phyloP scores from a whole-genome alignment of 768 basidiomycete species.

The Tylopilus intermedius region DNA sequence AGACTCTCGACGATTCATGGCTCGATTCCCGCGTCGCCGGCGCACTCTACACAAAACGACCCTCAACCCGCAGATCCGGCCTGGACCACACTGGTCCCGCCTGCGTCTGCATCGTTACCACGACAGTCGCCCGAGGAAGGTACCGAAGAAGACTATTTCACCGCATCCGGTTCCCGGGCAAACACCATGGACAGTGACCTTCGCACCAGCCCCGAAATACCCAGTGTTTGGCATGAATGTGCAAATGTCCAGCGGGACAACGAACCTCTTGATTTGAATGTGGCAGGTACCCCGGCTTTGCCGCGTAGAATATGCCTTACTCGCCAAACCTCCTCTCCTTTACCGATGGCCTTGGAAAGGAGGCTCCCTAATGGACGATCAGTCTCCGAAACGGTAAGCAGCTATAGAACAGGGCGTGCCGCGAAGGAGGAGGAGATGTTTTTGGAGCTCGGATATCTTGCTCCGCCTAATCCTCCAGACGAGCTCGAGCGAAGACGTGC shows the following conservation, averaged over 20 bases:
- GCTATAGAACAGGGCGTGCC: slow-evolving; percentile 41
- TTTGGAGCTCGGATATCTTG: slow-evolving; percentile 59
- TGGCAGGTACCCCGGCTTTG: slow-evolving; percentile 42
- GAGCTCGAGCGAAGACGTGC: slow-evolving; percentile 80
- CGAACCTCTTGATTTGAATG: slow-evolving; percentile 27
- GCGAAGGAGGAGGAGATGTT: slow-evolving; percentile 69
- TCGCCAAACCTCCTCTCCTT: slow-evolving; percentile 61
- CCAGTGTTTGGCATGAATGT: slow-evolving; percentile 27
- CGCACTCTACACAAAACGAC: slow-evolving; percentile 8
- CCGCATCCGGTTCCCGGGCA: slow-evolving; percentile 22
- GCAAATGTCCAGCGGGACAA: slow-evolving; percentile 22
- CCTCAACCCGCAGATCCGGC: slow-evolving; percentile 4
- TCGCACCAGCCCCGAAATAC: slow-evolving; percentile 13
- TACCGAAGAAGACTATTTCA: slow-evolving; percentile 31
- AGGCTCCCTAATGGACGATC: slow-evolving; percentile 31
- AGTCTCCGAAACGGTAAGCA: slow-evolving; percentile 30
- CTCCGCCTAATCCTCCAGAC: slow-evolving; percentile 79
- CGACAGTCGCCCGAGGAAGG: slow-evolving; percentile 23
- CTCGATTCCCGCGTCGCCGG: slow-evolving; percentile 24
- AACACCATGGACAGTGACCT: slow-evolving; percentile 17
- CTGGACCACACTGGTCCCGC: slow-evolving; percentile 4
- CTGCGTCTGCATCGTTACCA: slow-evolving; percentile 16
- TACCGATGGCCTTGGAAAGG: slow-evolving; percentile 39
- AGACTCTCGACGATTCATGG: slow-evolving; percentile 22
- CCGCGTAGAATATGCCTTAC: slow-evolving; percentile 52